phyloP scores from a whole-genome alignment of 139 green algal species.

The Tetraselmis chui region DNA sequence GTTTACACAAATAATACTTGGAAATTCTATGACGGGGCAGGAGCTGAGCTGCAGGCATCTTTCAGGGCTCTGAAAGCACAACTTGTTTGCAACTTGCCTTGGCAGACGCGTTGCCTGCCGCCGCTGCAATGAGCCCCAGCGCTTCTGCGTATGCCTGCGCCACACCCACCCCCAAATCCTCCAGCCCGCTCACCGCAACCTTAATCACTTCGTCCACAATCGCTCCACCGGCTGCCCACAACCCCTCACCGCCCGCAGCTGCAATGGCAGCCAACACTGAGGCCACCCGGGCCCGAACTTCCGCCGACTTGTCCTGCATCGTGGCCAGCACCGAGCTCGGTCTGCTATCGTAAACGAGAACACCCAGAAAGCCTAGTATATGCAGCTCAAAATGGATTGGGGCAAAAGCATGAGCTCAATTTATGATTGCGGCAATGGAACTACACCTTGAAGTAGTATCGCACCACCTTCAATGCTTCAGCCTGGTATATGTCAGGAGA shows the following conservation, averaged over 20 bases:
- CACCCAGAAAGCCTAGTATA: too few species aligned
- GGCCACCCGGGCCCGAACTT: not conserved
- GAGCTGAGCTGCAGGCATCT: too few species aligned
- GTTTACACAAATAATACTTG: too few species aligned
- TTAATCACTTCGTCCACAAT: not conserved
- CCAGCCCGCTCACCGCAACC: not conserved
- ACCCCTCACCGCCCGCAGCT: not conserved
- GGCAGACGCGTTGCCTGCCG: not conserved
- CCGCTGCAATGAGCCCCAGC: not conserved
- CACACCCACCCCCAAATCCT: not conserved
- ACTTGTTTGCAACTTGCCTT: too few species aligned
- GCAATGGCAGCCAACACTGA: not conserved
- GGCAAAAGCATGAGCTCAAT: too few species aligned
- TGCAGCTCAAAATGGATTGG: too few species aligned
- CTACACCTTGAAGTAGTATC: conserved; percentile 31
- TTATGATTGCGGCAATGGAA: too few species aligned
- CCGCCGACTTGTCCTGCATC: not conserved
- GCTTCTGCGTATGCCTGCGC: not conserved
- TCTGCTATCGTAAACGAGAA: too few species aligned
- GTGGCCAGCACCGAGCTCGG: too few species aligned
- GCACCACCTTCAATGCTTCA: conserved; percentile 47
- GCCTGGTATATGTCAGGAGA: too few species aligned
- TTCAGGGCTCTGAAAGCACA: too few species aligned
- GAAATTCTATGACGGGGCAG: too few species aligned
- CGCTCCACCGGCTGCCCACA: not conserved